These are phyloP conservation scores for Leonotis leonurus DNA, from an alignment of 257 asterid species.

Conservation along the genomic window DNA sequence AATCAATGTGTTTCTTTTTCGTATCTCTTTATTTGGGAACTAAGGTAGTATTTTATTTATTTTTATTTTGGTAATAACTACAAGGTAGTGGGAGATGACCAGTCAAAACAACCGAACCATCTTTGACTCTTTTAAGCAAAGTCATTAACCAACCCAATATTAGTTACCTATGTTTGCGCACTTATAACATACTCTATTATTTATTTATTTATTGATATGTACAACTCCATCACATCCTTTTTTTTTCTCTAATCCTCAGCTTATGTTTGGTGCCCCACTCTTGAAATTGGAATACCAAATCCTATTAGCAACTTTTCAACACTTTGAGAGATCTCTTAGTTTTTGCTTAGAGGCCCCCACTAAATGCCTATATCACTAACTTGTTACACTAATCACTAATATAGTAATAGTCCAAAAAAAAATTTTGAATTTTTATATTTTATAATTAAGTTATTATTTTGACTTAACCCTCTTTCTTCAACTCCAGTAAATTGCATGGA, in stretches of 20 bases:
- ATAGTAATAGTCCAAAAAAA: no score
- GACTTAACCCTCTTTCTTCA: no score
- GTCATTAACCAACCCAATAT: conserved; percentile 23
- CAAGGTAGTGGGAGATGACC: conserved; percentile 28
- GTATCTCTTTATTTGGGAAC: no score
- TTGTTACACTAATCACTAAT: neutral
- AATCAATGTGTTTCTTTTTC: no score
- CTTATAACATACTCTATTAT: no score
- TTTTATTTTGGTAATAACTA: no score
- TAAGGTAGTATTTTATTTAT: no score
- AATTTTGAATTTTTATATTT: no score
- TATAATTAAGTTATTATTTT: no score
- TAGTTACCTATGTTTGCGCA: conserved; percentile 8
- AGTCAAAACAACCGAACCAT: conserved; percentile 19
- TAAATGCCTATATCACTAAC: neutral
- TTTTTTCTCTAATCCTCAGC: conserved; percentile 14
- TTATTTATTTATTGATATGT: no score
- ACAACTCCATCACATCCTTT: conserved; percentile 11
- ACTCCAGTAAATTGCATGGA: no score
- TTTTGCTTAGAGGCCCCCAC: conserved; percentile 5
- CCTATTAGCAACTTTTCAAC: conserved; percentile 12
- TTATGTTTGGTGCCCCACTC: conserved; percentile 33
- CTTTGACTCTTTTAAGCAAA: conserved; percentile 17
- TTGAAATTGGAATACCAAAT: conserved; percentile 27
- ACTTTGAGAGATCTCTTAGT: neutral